Percentiles rank a stretch among this genome's conserved stretches.
Evolutionary conservation across 352 stramenopile species (phyloP).

Genomic region (Globisporangium cederbergense): DNA sequence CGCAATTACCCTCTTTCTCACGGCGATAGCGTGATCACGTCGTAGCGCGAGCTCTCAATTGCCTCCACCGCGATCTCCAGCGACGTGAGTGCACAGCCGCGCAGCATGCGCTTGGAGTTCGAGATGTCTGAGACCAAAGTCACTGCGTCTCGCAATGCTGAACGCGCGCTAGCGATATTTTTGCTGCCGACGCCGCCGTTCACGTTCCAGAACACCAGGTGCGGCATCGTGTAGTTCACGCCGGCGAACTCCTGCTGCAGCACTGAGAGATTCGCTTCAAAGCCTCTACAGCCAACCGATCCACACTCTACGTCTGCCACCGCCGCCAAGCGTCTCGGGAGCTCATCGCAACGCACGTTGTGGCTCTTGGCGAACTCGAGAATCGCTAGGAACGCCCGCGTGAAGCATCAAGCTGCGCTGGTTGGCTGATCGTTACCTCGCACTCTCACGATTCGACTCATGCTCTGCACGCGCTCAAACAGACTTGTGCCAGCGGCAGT

Average conservation of each 20-base stretch:
- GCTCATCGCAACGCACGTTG: background rate
- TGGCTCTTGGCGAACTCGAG: background rate
- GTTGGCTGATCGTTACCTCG: background rate
- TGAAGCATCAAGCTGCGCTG: background rate
- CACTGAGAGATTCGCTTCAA: constrained; percentile 31
- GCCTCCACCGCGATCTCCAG: constrained; percentile 3
- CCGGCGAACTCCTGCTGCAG: constrained; percentile 29
- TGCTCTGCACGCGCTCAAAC: background rate
- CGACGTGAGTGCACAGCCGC: background rate
- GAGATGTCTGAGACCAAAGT: constrained; percentile 48
- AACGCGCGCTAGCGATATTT: too few relatives aligned
- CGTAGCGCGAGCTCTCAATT: constrained; percentile 28
- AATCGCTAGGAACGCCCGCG: background rate
- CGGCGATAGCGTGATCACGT: constrained; percentile 30
- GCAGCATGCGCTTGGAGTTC: constrained; percentile 27
- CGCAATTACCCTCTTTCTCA: background rate
- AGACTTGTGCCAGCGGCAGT: background rate
- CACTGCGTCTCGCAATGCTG: constrained; percentile 20
- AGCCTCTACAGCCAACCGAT: constrained; percentile 29
- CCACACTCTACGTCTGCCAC: constrained; percentile 35
- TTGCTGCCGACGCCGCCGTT: constrained; percentile 27
- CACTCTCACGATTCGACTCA: background rate
- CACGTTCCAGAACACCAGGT: constrained; percentile 75
- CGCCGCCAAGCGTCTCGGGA: background rate
- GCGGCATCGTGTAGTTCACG: constrained; percentile 33